Conservation (phyloP, 129 eudicot species). For the Chrysanthemum makinoi region DNA sequence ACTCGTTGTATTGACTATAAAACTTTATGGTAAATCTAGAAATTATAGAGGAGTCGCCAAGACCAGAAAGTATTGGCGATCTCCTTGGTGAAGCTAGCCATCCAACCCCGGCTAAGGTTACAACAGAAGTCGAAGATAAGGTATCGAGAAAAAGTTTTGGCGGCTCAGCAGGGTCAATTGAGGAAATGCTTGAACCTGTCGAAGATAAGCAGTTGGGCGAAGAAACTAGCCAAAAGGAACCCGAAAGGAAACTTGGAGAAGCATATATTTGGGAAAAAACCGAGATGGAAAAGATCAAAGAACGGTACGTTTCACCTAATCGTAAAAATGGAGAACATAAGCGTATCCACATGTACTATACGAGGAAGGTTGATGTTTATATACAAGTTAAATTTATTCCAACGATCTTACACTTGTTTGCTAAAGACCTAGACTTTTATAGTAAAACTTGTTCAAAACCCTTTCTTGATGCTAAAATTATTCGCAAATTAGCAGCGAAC, state of each 20-base stretch:
- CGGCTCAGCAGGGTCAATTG: constrained; percentile 26
- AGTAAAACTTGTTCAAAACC: no score
- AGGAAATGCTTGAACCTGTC: constrained; percentile 30
- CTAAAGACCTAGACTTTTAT: no score
- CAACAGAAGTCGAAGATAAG: constrained; percentile 14
- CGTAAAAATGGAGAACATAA: no score
- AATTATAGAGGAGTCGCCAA: constrained; percentile 33
- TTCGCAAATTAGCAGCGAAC: no score
- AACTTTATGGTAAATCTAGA: constrained; percentile 19
- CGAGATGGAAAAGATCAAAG: constrained; percentile 51
- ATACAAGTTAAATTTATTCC: no score
- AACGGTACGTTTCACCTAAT: constrained; percentile 30
- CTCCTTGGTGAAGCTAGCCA: constrained; percentile 23
- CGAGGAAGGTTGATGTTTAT: no score
- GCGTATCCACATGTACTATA: no score
- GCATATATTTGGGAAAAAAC: constrained; percentile 68
- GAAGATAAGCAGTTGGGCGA: constrained; percentile 24
- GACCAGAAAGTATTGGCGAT: constrained; percentile 18
- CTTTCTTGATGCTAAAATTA: no score
- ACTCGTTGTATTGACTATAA: not conserved
- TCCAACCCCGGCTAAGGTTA: constrained; percentile 37
- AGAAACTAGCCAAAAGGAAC: constrained; percentile 19
- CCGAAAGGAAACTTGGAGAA: constrained; percentile 31
- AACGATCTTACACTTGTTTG: no score
- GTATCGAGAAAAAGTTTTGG: constrained; percentile 9